Base-by-base conservation (phyloP, 192 early-diverging fungal species). In the Funneliformis geosporum region DNA sequence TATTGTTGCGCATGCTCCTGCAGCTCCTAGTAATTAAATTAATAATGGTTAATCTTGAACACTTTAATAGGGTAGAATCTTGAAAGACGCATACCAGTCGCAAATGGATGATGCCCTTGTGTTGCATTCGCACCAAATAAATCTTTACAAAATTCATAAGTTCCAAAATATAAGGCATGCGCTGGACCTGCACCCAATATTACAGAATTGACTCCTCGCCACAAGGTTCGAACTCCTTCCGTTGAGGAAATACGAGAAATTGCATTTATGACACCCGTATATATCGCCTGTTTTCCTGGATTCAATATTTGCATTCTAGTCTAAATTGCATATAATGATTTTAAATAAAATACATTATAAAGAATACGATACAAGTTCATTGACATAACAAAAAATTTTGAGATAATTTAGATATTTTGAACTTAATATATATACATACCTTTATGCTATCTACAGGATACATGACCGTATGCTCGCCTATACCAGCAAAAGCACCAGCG, bases 401-500 rank as follows among this genome's bases (percentile, higher is more conserved):
- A 25, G n/a, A 46, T 40, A 38, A 55, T 4, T 18, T 28, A 16
- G 47, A 39, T 25, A n/a, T n/a, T 38, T 25, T 43, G 14, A 25
- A 62, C 25, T 23, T 18, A 55, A 42, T 68, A 50, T 7, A 21
- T 10, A 2, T n/a, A 16, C 60, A 76, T 88, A 95, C 94, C 93
- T 99, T 99, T 81, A 99, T 91, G 76, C 89, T 89, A 83, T 99
- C 97, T 23, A 98, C 87, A 2, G 96, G 97, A 84, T 95, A 98
- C 93, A 96, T 98, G 67, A 97, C 88, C 38, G 94, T 91, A 82
- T 99, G 97, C 85, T 99, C 97, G 67, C 93, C 94, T 80, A 99
- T 98, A 73, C 97, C 97, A n/a, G 97, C 97, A 18, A 96, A 87
- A 2, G 97, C 96, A 16, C 97, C 97, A 1, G 96, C 97, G 47